These are phyloP conservation scores for Micractinium sp. DNA, from an alignment of 139 green algal species.

Conservation along the genomic window DNA sequence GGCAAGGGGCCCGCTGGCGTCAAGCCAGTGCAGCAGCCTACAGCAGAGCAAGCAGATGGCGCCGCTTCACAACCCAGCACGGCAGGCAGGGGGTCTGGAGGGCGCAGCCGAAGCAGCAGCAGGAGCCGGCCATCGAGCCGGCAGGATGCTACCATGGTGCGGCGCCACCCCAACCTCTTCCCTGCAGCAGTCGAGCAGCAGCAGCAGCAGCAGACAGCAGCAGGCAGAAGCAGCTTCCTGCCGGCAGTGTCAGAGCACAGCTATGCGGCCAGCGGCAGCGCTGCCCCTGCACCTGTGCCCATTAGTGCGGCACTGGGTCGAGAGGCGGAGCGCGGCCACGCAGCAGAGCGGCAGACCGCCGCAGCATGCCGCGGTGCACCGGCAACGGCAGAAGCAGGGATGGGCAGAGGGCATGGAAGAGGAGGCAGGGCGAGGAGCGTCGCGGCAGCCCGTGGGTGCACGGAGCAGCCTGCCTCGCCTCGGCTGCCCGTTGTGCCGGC, in stretches of 20 bases:
- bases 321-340: background rate
- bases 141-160: background rate
- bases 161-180: background rate
- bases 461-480: background rate
- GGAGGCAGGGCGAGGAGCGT: background rate
- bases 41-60: background rate
- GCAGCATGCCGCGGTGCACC: background rate
- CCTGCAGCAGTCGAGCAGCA: background rate
- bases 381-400: background rate
- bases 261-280: background rate
- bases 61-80: background rate
- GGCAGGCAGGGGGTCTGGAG: background rate
- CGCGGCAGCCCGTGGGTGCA: background rate
- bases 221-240: background rate
- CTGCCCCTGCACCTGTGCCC: no score
- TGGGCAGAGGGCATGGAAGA: background rate
- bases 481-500: background rate
- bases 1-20: background rate
- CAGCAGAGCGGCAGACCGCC: background rate
- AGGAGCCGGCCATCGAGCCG: background rate
- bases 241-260: background rate
- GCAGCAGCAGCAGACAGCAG: background rate
- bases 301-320: no score
- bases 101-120: slow-evolving; percentile 9
- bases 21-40: background rate